Conservation (phyloP, 139 green algal species). For the Picocystis salinarum region DNA sequence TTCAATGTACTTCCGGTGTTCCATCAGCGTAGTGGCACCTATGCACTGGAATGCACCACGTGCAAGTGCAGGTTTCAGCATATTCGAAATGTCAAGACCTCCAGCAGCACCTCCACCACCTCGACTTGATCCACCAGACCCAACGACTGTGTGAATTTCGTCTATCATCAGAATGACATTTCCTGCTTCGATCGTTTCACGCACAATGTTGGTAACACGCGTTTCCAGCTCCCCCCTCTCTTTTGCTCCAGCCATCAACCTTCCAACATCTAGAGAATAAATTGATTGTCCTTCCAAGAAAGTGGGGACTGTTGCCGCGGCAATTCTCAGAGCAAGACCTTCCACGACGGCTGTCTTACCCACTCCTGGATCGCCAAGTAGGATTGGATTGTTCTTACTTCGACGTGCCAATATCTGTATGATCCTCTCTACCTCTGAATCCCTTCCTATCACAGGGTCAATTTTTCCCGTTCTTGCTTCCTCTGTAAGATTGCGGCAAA, state of each 20-base stretch:
- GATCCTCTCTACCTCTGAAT: slow-evolving; percentile 65
- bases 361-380: slow-evolving; percentile 86
- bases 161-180: slow-evolving; percentile 88
- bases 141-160: slow-evolving; percentile 87
- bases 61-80: slow-evolving; percentile 83
- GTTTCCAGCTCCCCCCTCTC: slow-evolving; percentile 93
- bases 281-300: slow-evolving; percentile 69
- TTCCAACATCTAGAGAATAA: slow-evolving; percentile 81
- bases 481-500: slow-evolving; percentile 70
- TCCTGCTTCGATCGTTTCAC: slow-evolving; percentile 40
- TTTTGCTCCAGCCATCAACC: slow-evolving; percentile 76
- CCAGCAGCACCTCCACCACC: slow-evolving; percentile 29
- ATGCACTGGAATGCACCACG: slow-evolving; percentile 52
- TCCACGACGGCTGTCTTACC: slow-evolving; percentile 50
- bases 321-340: slow-evolving; percentile 72
- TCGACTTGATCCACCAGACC: slow-evolving; percentile 40
- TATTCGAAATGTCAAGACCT: slow-evolving; percentile 84
- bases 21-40: slow-evolving; percentile 45
- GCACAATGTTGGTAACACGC: slow-evolving; percentile 71
- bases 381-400: slow-evolving; percentile 96
- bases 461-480: slow-evolving; percentile 43
- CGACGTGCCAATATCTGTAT: slow-evolving; percentile 78
- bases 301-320: slow-evolving; percentile 33
- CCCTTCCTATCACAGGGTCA: slow-evolving; percentile 78
- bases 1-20: slow-evolving; percentile 84